phyloP scores from a whole-genome alignment of 1,139 yeast species.

The Hansenula lynferdii region DNA sequence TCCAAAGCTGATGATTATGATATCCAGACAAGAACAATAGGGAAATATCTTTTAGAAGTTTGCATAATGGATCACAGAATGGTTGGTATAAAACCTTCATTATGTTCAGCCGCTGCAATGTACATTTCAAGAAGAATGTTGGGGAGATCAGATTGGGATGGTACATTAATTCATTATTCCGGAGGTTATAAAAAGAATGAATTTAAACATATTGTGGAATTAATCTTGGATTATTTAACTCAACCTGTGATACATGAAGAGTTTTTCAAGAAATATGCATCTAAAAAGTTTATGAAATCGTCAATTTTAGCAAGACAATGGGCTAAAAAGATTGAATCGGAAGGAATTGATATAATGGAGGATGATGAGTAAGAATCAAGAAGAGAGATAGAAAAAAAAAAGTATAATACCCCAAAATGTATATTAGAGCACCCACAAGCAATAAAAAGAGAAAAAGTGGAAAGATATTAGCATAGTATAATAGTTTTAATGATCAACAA shows the following conservation, averaged over 20 bases:
- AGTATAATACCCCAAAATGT: too few relatives aligned
- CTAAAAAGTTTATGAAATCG: conserved; percentile 88
- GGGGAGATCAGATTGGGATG: conserved; percentile 62
- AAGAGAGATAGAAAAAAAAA: too few relatives aligned
- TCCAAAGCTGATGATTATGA: conserved; percentile 95
- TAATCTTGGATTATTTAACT: conserved; percentile 73
- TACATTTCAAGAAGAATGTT: conserved; percentile 76
- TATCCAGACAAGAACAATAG: conserved; percentile 82
- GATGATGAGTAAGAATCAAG: conserved; percentile 1
- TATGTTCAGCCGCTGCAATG: conserved; percentile 89
- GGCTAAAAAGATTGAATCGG: conserved; percentile 55
- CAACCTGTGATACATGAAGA: conserved; percentile 88
- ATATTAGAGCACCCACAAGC: too few relatives aligned
- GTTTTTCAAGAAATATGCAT: conserved; percentile 89
- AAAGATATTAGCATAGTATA: too few relatives aligned
- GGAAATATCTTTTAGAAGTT: conserved; percentile 82
- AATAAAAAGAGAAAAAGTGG: too few relatives aligned
- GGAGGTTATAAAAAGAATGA: conserved; percentile 81
- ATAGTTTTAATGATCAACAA: too few relatives aligned
- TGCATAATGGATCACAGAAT: conserved; percentile 76
- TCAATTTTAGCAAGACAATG: conserved; percentile 84
- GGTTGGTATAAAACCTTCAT: conserved; percentile 73
- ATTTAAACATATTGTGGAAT: conserved; percentile 63
- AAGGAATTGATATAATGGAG: conserved; percentile 30
- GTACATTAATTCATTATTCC: conserved; percentile 76